Evolutionary conservation across 2,329 filamentous ascomycete species (phyloP).

Genomic region (Lecanoromycetidae sp.): DNA sequence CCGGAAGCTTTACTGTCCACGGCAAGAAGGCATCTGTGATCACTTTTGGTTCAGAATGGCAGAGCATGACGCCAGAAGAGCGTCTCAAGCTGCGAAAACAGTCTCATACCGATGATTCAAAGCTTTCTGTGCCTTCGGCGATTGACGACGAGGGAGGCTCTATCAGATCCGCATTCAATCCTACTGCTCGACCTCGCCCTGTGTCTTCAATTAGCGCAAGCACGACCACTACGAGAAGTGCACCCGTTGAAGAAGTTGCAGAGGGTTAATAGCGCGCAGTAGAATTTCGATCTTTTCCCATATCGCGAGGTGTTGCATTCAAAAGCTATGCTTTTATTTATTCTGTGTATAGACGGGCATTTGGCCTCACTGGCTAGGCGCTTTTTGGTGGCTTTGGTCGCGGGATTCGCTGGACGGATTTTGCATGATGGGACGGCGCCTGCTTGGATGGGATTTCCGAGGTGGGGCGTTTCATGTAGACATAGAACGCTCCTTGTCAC

Average conservation of each 20-base stretch:
- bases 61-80: slow-evolving; percentile 63
- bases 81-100: slow-evolving; percentile 51
- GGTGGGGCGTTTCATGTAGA: neutral
- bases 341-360: neutral
- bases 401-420: slow-evolving; percentile 4
- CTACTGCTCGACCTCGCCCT: slow-evolving; percentile 43
- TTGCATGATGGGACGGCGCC: neutral
- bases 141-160: slow-evolving; percentile 23
- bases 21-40: slow-evolving; percentile 97
- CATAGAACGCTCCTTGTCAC: neutral
- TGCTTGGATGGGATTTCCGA: neutral
- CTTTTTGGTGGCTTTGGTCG: neutral
- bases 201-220: slow-evolving; percentile 53
- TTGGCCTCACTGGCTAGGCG: slow-evolving; percentile 6
- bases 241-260: slow-evolving; percentile 10
- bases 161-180: slow-evolving; percentile 21
- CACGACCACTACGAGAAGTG: slow-evolving; percentile 28
- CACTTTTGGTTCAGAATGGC: slow-evolving; percentile 87
- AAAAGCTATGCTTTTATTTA: neutral
- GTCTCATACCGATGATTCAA: slow-evolving; percentile 29
- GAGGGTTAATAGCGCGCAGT: too few species aligned
- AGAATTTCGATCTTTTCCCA: neutral
- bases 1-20: slow-evolving; percentile 88
- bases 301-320: neutral
- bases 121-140: slow-evolving; percentile 25